Conservation (phyloP, 176 grass and related monocot species). For the Alopecurus myosuroides region DNA sequence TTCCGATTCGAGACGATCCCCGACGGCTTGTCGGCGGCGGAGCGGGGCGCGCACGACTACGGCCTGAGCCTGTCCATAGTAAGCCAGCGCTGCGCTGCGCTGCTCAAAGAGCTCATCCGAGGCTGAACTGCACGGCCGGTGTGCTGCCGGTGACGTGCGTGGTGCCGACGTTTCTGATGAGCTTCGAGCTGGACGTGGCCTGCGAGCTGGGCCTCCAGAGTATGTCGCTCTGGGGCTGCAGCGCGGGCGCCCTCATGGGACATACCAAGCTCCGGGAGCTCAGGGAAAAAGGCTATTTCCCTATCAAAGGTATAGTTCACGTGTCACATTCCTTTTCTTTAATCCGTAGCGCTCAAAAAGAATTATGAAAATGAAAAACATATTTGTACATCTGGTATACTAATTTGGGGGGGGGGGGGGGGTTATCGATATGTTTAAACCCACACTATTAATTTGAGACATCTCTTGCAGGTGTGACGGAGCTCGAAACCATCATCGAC, state of each 20-base stretch:
- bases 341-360: too few relatives aligned
- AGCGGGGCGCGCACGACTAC: background rate
- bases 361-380: background rate
- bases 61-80: background rate
- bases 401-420: too few relatives aligned
- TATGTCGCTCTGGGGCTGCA: too few relatives aligned
- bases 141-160: constrained; percentile 7
- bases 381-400: too few relatives aligned
- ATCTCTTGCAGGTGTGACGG: background rate
- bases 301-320: too few relatives aligned
- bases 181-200: constrained; percentile 3
- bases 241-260: too few relatives aligned
- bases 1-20: constrained; percentile 24
- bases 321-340: too few relatives aligned
- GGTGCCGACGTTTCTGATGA: background rate
- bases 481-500: background rate
- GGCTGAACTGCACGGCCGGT: background rate
- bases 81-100: background rate
- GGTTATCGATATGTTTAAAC: too few relatives aligned
- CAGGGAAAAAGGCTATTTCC: too few relatives aligned
- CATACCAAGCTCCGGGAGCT: too few relatives aligned
- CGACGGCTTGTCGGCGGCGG: background rate
- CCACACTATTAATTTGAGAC: background rate
- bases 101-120: background rate
- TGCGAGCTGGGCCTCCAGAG: background rate